Conservation (phyloP, 805 yeast species). For the Metschnikowia arizonensis region DNA sequence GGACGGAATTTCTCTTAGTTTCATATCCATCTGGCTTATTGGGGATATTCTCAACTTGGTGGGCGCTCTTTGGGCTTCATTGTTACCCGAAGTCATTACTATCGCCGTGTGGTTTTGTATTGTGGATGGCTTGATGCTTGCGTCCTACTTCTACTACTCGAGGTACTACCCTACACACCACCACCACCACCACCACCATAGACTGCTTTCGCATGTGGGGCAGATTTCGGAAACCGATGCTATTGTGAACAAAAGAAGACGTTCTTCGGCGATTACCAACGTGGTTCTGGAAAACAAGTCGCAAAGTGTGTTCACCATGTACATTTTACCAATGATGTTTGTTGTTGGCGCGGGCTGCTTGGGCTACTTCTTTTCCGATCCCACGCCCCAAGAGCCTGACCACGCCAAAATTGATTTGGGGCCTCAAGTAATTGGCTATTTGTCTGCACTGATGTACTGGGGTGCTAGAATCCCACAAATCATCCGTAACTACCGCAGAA, state of each 20-base stretch:
- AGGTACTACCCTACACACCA: constrained; percentile 39
- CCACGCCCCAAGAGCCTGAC: constrained; percentile 20
- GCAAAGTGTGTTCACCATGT: constrained; percentile 46
- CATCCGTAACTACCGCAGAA: constrained; percentile 68
- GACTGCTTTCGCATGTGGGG: constrained; percentile 5
- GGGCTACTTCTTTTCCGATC: constrained; percentile 50
- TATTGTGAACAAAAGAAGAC: constrained; percentile 36
- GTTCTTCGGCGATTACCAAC: constrained; percentile 51
- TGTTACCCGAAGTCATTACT: constrained; percentile 64
- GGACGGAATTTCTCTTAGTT: constrained; percentile 70
- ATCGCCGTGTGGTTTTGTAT: constrained; percentile 75
- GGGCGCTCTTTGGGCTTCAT: constrained; percentile 67
- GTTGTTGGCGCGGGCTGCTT: constrained; percentile 59
- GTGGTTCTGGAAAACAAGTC: constrained; percentile 45
- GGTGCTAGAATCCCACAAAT: constrained; percentile 80
- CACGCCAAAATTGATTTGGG: constrained; percentile 39
- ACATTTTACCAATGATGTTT: constrained; percentile 55
- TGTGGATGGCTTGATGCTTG: constrained; percentile 59
- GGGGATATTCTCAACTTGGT: constrained; percentile 67
- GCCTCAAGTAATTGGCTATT: constrained; percentile 67
- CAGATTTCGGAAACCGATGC: constrained; percentile 21
- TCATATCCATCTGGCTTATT: constrained; percentile 63
- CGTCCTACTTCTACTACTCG: constrained; percentile 56
- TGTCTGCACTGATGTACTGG: constrained; percentile 63
- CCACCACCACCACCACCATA: too few relatives aligned